Base-by-base conservation (phyloP, 2,329 filamentous ascomycete genomes). In the Epichloe typhina region DNA sequence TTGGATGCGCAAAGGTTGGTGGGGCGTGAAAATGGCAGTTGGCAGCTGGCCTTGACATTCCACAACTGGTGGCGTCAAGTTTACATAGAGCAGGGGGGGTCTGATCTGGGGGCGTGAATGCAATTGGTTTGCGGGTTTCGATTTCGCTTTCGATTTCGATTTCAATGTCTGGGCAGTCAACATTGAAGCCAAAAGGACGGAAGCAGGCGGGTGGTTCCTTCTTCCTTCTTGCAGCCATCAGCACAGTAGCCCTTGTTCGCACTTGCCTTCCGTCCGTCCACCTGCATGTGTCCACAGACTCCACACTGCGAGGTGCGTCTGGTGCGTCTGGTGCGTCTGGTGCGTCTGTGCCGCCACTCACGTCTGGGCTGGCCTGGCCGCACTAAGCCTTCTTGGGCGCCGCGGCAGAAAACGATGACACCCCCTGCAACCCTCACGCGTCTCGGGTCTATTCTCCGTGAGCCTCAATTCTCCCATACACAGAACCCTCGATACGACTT, bases 321-420 rank as follows among this genome's bases (percentile, higher is more conserved):
- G 7, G 26, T 26, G 23, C 23, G 23, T 26, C 23, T 26, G 17
- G 26, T 31, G 26, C 26, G 26, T 31, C 26, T 31, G 7, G 26
- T 31, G 26, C 26, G 26, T 31, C 26, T 31, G 26, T 31, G 26
- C 26, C 26, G 26, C 33, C 33, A 35, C 37, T 52, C 47, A 47
- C 37, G 36, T 49, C n/a, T 15, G 38, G 15, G n/a, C 13, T 17
- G 2, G 35, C 21, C 39, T 33, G 41, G 37, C 26, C 31, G 48
- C 59, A 52, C 63, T 66, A 65, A 55, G 38, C 62, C 56, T 17
- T 50, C 60, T 57, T 52, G 53, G 59, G 62, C 54, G 54, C 57
- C 58, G 56, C 55, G 57, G 62, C 61, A 60, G 61, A 59, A 57
- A 2, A 38, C 45, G 26, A 35, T 8, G 15, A 46, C 35, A 41